Evolutionary conservation across 768 basidiomycete genomes (phyloP), one percentile per base, ranked within the genome.

Genomic region (Hemileccinum impolitum): DNA sequence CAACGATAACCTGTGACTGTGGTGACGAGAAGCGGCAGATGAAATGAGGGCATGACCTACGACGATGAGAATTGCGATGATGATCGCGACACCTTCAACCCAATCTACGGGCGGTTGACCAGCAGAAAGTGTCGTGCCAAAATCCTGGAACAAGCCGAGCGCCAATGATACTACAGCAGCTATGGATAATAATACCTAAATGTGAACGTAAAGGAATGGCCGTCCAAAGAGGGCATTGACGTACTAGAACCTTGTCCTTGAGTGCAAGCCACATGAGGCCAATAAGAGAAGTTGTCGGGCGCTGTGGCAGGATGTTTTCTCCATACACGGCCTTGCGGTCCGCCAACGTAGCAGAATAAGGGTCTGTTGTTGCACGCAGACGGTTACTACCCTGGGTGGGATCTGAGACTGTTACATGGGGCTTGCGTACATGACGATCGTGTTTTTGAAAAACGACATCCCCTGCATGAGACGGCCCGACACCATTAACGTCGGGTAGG

Each of bases 81-180:
- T 79, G 51, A 90, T 90, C 0, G 88, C 83, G 11, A 90, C 88
- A 47, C 86, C 95, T 72, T 98, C 95, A 0, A 99, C 94, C 95
- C 95, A 97, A 60, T 97, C 94, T 14, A 98, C 91, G 15, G 84
- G 82, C 2, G 94, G 85, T 38, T 86, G 76, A 32, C 70, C 72
- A 1, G 70, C 54, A 9, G 81, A 74, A 5, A 79, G 78, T 1
- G 82, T 73, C 0, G 77, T 75, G 11, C 94, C 95, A 63, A 97
- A 87, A 63, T 94, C 92, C 65, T 95, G 89, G 69, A 96, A 96
- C 25, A 99, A 71, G 17, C 96, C 96, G 13, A 98, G 81, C 12
- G 93, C 94, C 39, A 99, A 75, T 14, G 96, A 96, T 35, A 99
- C 78, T 34, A 90, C 81, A 3, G 96, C 96, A 40, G 95, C 92